A percentile compares a stretch with the other conserved stretches of the same genome.
phyloP scores from a whole-genome alignment of 306 rosid species.

The Castanea crenata region DNA sequence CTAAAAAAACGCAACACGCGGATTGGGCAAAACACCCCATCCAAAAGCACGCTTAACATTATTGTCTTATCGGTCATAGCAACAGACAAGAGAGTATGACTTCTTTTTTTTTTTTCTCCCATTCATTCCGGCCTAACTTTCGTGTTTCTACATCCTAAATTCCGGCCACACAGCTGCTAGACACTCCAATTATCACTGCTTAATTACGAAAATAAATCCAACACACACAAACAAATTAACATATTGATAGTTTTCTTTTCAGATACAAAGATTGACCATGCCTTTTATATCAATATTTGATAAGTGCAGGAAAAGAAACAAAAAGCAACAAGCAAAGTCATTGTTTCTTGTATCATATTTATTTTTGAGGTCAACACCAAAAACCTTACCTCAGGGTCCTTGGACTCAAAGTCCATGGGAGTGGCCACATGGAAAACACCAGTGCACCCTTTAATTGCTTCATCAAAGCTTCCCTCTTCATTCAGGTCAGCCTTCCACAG shows the following conservation, averaged over 20 bases:
- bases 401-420: constrained; percentile 79
- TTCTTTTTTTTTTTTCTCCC: background rate
- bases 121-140: background rate
- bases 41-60: too few relatives aligned
- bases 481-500: constrained; percentile 78
- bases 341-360: background rate
- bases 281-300: background rate
- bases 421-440: constrained; percentile 92
- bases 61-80: too few relatives aligned
- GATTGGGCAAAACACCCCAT: too few relatives aligned
- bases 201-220: too few relatives aligned
- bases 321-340: too few relatives aligned
- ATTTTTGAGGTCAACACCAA: background rate
- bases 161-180: background rate
- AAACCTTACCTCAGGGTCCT: constrained; percentile 67
- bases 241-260: background rate
- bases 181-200: background rate
- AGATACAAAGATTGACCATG: background rate
- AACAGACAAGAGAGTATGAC: too few relatives aligned
- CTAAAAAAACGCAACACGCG: too few relatives aligned
- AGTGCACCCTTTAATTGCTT: constrained; percentile 66
- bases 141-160: background rate
- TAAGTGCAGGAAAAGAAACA: too few relatives aligned
- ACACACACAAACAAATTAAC: too few relatives aligned
- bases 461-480: constrained; percentile 70